Evolutionary conservation across 2,329 filamentous ascomycete species (phyloP).

Genomic region (Geoglossum cookeanum): DNA sequence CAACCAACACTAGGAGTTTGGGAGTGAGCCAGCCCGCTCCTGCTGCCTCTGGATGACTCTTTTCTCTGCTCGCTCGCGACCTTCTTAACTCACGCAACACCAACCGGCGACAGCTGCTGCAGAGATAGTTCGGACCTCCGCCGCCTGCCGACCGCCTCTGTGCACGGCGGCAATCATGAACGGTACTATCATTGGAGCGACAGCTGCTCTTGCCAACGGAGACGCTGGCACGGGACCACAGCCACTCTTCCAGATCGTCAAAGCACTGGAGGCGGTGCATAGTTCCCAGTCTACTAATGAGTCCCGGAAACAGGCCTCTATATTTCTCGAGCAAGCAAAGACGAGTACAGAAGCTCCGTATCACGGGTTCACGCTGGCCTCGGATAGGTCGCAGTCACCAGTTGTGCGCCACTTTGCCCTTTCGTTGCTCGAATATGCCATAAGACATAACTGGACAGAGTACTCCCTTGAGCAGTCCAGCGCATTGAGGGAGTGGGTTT

Average conservation of each 20-base stretch:
- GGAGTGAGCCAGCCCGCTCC: background rate
- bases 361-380: conserved; percentile 68
- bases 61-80: background rate
- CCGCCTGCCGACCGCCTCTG: background rate
- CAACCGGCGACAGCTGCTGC: background rate
- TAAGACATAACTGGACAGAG: conserved; percentile 66
- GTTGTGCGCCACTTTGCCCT: conserved; percentile 87
- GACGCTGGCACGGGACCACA: background rate
- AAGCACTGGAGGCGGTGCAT: conserved; percentile 78
- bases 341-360: conserved; percentile 58
- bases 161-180: background rate
- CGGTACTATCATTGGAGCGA: background rate
- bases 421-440: conserved; percentile 74
- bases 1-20: background rate
- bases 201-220: background rate
- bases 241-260: conserved; percentile 47
- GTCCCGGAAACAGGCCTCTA: conserved; percentile 61
- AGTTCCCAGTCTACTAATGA: conserved; percentile 63
- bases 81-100: background rate
- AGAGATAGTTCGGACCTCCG: background rate
- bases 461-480: conserved; percentile 49
- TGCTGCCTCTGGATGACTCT: background rate
- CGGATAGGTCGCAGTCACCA: conserved; percentile 52
- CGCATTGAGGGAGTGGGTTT: conserved; percentile 54
- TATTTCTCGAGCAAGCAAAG: conserved; percentile 76